Conservation (phyloP, 2,329 filamentous ascomycete species). For the Cladosporium velox region DNA sequence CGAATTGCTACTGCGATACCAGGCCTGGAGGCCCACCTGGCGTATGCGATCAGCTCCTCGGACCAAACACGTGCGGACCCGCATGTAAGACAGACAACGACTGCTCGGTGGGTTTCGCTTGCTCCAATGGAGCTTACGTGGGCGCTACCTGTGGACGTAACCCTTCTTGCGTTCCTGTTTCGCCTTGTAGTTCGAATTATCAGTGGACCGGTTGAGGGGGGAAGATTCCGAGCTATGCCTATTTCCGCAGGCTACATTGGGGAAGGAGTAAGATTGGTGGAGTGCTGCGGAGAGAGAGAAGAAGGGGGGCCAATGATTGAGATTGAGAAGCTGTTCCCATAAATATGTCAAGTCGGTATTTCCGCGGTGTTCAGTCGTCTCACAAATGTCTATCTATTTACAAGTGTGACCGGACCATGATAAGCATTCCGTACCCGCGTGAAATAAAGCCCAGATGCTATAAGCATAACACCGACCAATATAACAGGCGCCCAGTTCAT, state of each 20-base stretch:
- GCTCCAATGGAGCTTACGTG: neutral
- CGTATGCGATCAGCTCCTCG: neutral
- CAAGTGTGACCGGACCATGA: neutral
- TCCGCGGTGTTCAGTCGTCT: too few relatives aligned
- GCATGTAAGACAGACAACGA: neutral
- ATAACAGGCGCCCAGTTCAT: slow-evolving; percentile 1
- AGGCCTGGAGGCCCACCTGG: neutral
- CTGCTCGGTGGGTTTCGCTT: neutral
- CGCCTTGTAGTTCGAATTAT: too few relatives aligned
- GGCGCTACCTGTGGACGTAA: neutral
- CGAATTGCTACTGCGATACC: neutral
- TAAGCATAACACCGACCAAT: neutral
- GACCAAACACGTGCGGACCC: neutral
- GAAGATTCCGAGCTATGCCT: too few relatives aligned
- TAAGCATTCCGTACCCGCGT: neutral
- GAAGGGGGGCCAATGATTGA: too few relatives aligned
- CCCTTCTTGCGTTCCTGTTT: neutral
- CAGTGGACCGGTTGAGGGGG: too few relatives aligned
- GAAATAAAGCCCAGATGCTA: neutral
- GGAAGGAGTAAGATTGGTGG: too few relatives aligned
- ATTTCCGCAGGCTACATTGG: too few relatives aligned
- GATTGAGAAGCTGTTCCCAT: too few relatives aligned
- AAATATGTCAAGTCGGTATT: too few relatives aligned
- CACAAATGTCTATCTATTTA: neutral
- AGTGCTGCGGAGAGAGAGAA: too few relatives aligned